Percentiles rank a stretch among this genome's conserved stretches.
Evolutionary conservation across 768 basidiomycete genomes (phyloP).

Genomic region (Clitopilus passeckerianus): DNA sequence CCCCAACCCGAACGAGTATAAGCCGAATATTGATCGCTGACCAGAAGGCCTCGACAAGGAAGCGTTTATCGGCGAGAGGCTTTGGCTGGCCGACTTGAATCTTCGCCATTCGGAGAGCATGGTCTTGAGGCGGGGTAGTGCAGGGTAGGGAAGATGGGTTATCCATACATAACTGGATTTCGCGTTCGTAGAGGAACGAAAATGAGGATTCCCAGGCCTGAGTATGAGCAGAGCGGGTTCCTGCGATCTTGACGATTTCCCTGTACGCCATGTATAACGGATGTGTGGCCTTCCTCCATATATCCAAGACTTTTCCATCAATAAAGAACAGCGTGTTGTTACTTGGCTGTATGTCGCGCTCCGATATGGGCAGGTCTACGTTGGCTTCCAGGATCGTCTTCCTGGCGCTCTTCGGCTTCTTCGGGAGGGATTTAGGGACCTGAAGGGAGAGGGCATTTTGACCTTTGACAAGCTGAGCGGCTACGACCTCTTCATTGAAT

Average conservation of each 20-base stretch:
- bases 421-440: slow-evolving; percentile 6
- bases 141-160: slow-evolving; percentile 31
- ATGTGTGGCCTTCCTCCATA: slow-evolving; percentile 35
- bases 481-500: slow-evolving; percentile 19
- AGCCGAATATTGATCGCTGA: slow-evolving; percentile 49
- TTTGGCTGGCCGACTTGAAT: slow-evolving; percentile 50
- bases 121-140: slow-evolving; percentile 28
- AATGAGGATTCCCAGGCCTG: slow-evolving; percentile 60
- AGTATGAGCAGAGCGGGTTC: slow-evolving; percentile 48
- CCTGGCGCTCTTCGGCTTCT: slow-evolving; percentile 13
- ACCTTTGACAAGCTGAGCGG: slow-evolving; percentile 8
- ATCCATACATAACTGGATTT: slow-evolving; percentile 27
- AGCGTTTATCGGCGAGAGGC: slow-evolving; percentile 55
- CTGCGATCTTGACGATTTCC: slow-evolving; percentile 31
- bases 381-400: slow-evolving; percentile 5
- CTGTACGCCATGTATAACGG: slow-evolving; percentile 34
- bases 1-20: slow-evolving; percentile 39
- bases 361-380: slow-evolving; percentile 2
- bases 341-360: slow-evolving; percentile 9
- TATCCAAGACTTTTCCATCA: slow-evolving; percentile 19
- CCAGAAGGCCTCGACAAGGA: slow-evolving; percentile 59
- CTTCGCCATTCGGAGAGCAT: slow-evolving; percentile 48
- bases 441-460: slow-evolving; percentile 3
- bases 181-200: slow-evolving; percentile 43
- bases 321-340: slow-evolving; percentile 18